phyloP scores from a whole-genome alignment of 2,329 filamentous ascomycete genomes.

The Fusarium heterosporum region DNA sequence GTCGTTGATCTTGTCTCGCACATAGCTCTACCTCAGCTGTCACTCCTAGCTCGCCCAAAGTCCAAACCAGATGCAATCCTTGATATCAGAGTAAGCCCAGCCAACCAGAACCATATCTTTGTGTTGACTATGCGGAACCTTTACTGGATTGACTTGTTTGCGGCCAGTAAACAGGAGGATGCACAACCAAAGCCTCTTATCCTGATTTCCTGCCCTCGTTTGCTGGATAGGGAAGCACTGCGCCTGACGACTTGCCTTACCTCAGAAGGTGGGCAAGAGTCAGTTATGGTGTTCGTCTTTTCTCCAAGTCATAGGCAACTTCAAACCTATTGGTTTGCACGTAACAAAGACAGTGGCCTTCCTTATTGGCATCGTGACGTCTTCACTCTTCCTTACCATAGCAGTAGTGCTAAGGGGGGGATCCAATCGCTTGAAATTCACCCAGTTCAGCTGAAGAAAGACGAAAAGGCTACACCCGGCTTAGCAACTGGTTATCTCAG shows the following conservation, averaged over 20 bases:
- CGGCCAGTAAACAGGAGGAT: slow-evolving; percentile 19
- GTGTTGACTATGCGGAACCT: slow-evolving; percentile 68
- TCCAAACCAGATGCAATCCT: slow-evolving; percentile 60
- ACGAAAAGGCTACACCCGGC: slow-evolving; percentile 24
- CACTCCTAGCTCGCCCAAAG: slow-evolving; percentile 43
- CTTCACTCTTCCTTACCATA: slow-evolving; percentile 42
- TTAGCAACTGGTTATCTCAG: slow-evolving; percentile 50
- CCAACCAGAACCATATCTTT: slow-evolving; percentile 63
- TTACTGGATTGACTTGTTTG: slow-evolving; percentile 59
- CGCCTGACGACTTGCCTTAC: slow-evolving; percentile 49
- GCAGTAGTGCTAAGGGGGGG: slow-evolving; percentile 4
- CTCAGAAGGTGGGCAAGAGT: slow-evolving; percentile 37
- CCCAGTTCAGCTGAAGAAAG: slow-evolving; percentile 41
- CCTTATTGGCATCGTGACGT: slow-evolving; percentile 56
- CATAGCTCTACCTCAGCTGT: slow-evolving; percentile 44
- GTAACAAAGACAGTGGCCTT: slow-evolving; percentile 40
- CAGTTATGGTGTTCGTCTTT: slow-evolving; percentile 51
- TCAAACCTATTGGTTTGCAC: slow-evolving; percentile 53
- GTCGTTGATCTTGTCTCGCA: slow-evolving; percentile 54
- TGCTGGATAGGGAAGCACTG: slow-evolving; percentile 43
- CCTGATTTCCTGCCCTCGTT: slow-evolving; percentile 48
- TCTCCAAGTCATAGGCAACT: slow-evolving; percentile 50
- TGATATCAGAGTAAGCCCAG: slow-evolving; percentile 63
- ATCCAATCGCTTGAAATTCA: slow-evolving; percentile 48
- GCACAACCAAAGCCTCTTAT: slow-evolving; percentile 37